Conservation (phyloP, 2,329 filamentous ascomycete species). For the Ophiognomonia clavigignenti-juglandacearum region DNA sequence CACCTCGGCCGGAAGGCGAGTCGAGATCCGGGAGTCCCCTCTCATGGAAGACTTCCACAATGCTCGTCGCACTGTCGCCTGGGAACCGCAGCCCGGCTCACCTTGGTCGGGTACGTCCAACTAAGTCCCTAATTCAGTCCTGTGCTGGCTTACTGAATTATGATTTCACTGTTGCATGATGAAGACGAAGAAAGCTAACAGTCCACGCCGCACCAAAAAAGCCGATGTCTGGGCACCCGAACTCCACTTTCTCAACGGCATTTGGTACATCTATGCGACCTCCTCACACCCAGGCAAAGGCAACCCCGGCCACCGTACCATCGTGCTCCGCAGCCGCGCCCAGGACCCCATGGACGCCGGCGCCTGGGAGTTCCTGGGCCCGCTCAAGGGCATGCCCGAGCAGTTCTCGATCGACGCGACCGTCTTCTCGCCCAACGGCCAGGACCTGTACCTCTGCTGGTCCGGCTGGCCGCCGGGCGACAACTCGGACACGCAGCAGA, state of each 20-base stretch:
- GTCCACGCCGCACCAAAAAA: no score
- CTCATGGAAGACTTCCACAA: conserved; percentile 26
- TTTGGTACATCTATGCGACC: conserved; percentile 14
- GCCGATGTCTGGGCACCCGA: conserved; percentile 45
- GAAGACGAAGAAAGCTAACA: no score
- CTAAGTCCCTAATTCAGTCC: no score
- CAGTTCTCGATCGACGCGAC: conserved; percentile 20
- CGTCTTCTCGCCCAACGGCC: conserved; percentile 12
- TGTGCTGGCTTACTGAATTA: no score
- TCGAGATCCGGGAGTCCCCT: conserved; percentile 29
- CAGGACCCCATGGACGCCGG: conserved; percentile 14
- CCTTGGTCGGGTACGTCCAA: no score
- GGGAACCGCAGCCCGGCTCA: conserved; percentile 10
- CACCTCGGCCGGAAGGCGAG: conserved; percentile 26
- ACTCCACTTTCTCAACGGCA: conserved; percentile 24
- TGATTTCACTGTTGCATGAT: no score
- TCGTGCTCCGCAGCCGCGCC: conserved; percentile 11
- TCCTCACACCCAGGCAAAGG: conserved; percentile 8
- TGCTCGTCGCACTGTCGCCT: conserved; percentile 18
- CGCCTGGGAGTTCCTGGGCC: conserved; percentile 19
- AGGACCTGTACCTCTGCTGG: conserved; percentile 18
- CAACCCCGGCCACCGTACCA: conserved; percentile 14
- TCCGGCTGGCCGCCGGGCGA: conserved; percentile 19
- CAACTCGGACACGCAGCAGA: conserved; percentile 18
- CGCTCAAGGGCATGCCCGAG: conserved; percentile 18